Percentiles rank a stretch among this genome's conserved stretches.
These are phyloP conservation scores for Vitis vinifera DNA, from an alignment of 164 flowering plant genomes.

Conservation along the genomic window ASM3070453v1 NC_081817.1:19808001-19808500, in stretches of 20 bases:
- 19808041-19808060: constrained; percentile 99
- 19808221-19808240: constrained; percentile 59
- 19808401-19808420: constrained; percentile 30
- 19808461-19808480: constrained; percentile 33
- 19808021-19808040: constrained; percentile 83
- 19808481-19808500: constrained; percentile 41
- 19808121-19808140: constrained; percentile 45
- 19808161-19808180: constrained; percentile 24
- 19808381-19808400: constrained; percentile 55
- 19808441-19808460: constrained; percentile 43
- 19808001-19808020: not conserved
- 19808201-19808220: constrained; percentile 35
- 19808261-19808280: constrained; percentile 38
- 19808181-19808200: constrained; percentile 37
- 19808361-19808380: constrained; percentile 38
- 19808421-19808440: constrained; percentile 30
- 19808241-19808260: constrained; percentile 49
- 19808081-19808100: constrained; percentile 89
- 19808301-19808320: constrained; percentile 39
- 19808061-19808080: constrained; percentile 94
- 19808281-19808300: constrained; percentile 46
- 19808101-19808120: constrained; percentile 90
- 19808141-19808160: constrained; percentile 45
- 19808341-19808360: constrained; percentile 36
- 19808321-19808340: constrained; percentile 44